Evolutionary conservation across 176 grass and related monocot species (phyloP).

Genomic region (Aegilops tauschii): DNA sequence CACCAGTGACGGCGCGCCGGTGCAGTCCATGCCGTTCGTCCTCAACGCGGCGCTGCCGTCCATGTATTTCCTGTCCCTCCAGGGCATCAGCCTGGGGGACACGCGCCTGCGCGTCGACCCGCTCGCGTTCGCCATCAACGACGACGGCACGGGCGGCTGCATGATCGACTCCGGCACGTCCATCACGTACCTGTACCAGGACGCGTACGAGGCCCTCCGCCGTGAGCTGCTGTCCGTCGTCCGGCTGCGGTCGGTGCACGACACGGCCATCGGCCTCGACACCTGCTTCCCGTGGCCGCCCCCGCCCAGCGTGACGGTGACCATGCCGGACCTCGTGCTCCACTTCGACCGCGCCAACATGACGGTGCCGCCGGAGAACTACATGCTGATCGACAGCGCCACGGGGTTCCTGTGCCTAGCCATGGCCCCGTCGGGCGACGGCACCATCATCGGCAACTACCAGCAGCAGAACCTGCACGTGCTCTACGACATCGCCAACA

Average conservation of each 20-base stretch:
- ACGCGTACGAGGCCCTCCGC: constrained; percentile 9
- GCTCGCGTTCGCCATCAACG: constrained; percentile 46
- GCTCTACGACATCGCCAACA: constrained; percentile 54
- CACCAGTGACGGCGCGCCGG: constrained; percentile 7
- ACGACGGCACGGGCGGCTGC: constrained; percentile 46
- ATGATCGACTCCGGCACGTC: constrained; percentile 51
- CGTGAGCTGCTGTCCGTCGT: too few relatives aligned
- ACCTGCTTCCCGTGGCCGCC: constrained; percentile 59
- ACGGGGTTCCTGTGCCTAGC: constrained; percentile 42
- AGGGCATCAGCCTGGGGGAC: constrained; percentile 38
- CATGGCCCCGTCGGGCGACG: constrained; percentile 30
- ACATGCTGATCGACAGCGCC: constrained; percentile 28
- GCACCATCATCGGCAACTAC: constrained; percentile 49
- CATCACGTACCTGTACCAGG: constrained; percentile 35
- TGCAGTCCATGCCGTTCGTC: constrained; percentile 44
- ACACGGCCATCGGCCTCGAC: constrained; percentile 24
- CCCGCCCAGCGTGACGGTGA: constrained; percentile 10
- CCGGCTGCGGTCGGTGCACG: not conserved
- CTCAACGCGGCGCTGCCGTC: constrained; percentile 45
- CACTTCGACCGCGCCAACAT: constrained; percentile 46
- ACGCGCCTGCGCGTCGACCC: not conserved
- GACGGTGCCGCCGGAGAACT: constrained; percentile 41
- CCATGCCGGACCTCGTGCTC: constrained; percentile 30
- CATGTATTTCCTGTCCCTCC: constrained; percentile 45
- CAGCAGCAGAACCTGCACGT: constrained; percentile 54